Conservation (phyloP, 192 early-diverging fungal species). For the Coemansia sp. region DNA sequence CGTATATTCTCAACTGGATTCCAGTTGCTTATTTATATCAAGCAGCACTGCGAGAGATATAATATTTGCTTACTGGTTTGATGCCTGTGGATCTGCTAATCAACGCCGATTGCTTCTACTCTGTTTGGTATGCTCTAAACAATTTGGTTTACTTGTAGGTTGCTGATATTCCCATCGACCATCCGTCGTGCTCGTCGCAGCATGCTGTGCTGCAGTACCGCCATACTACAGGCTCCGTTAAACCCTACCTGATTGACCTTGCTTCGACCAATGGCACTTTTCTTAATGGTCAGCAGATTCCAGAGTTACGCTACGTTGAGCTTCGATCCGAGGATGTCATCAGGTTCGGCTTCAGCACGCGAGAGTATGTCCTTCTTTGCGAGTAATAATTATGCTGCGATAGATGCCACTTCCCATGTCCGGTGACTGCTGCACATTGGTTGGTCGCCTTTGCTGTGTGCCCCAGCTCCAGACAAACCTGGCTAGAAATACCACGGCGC, state of each 20-base stretch:
- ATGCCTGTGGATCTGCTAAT: not conserved
- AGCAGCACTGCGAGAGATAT: not conserved
- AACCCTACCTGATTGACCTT: conserved; percentile 90
- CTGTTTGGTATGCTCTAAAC: not conserved
- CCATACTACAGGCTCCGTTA: conserved; percentile 50
- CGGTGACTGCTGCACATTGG: conserved; percentile 7
- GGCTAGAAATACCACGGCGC: not conserved
- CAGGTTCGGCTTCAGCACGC: conserved; percentile 85
- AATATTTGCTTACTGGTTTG: not conserved
- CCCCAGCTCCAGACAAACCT: too few species aligned
- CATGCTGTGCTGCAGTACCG: conserved; percentile 92
- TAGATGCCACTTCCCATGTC: not conserved
- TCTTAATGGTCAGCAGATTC: conserved; percentile 77
- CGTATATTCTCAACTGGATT: conserved; percentile 13
- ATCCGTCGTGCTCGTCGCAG: conserved; percentile 92
- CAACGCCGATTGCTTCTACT: not conserved
- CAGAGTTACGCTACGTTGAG: conserved; percentile 78
- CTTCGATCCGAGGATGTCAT: conserved; percentile 78
- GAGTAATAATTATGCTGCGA: conserved; percentile 36
- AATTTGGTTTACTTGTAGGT: conserved; percentile 54
- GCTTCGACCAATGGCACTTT: conserved; percentile 89
- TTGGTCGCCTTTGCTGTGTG: not conserved
- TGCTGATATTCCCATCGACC: conserved; percentile 91
- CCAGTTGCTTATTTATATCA: not conserved
- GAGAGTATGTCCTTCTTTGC: conserved; percentile 89